Conservation (phyloP, 192 early-diverging fungal genomes). For the Rhizophagus sp. region DNA sequence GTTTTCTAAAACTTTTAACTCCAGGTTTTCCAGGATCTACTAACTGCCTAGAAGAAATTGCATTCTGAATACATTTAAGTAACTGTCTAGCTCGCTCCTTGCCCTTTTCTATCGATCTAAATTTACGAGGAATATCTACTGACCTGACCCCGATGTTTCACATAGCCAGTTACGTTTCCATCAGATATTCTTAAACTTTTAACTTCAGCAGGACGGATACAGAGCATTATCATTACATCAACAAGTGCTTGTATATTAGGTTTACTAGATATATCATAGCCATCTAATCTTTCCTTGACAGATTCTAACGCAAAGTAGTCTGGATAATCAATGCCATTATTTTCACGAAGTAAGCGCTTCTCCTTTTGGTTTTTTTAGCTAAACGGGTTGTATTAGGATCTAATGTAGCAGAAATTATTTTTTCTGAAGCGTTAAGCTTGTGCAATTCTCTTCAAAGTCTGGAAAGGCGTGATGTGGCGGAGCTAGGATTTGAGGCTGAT, state of each 20-base stretch:
- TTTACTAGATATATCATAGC: too few relatives aligned
- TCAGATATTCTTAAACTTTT: conserved; percentile 27
- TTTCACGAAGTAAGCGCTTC: too few relatives aligned
- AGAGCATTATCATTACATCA: conserved; percentile 24
- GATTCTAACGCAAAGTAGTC: too few relatives aligned
- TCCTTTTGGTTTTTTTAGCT: too few relatives aligned
- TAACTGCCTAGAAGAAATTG: conserved; percentile 22
- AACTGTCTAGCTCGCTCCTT: conserved; percentile 17
- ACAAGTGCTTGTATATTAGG: conserved; percentile 2
- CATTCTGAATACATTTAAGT: conserved; percentile 23
- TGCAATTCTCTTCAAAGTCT: too few relatives aligned
- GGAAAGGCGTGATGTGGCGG: too few relatives aligned
- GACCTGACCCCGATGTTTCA: conserved; percentile 4
- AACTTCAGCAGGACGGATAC: conserved; percentile 22
- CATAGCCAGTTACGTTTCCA: background rate
- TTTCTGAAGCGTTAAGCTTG: too few relatives aligned
- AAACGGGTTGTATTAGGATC: too few relatives aligned
- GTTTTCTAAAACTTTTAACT: conserved; percentile 12
- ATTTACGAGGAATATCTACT: conserved; percentile 26
- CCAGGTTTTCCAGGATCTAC: conserved; percentile 5
- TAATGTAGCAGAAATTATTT: too few relatives aligned
- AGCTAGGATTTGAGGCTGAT: too few relatives aligned
- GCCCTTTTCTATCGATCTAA: conserved; percentile 27
- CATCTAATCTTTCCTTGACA: too few relatives aligned
- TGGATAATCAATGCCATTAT: too few relatives aligned